phyloP scores from a whole-genome alignment of 257 asterid species.

The Solanum medicagineum region DNA sequence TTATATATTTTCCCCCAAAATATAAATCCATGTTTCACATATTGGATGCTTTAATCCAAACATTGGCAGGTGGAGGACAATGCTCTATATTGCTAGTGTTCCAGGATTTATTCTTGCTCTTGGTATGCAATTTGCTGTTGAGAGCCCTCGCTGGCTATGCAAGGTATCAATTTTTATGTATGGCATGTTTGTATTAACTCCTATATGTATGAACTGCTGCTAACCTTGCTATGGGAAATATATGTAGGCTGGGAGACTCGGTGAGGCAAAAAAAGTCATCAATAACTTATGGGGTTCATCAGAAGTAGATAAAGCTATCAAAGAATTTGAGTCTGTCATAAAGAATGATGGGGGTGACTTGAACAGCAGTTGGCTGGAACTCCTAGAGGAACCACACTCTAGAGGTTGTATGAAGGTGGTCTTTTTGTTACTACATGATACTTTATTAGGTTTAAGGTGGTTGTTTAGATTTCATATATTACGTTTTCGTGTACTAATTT shows the following conservation, averaged over 20 bases:
- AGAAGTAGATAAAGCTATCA: slow-evolving; percentile 50
- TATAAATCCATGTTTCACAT: not conserved
- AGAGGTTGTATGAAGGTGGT: slow-evolving; percentile 69
- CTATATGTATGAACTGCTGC: not conserved
- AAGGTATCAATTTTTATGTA: slow-evolving; percentile 34
- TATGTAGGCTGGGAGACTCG: slow-evolving; percentile 51
- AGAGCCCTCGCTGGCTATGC: slow-evolving; percentile 95
- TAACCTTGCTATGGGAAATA: not conserved
- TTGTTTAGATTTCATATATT: not conserved
- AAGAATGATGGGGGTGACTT: slow-evolving; percentile 56
- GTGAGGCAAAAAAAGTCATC: slow-evolving; percentile 59
- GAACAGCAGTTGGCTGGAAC: slow-evolving; percentile 78
- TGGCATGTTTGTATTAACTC: not conserved
- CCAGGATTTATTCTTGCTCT: slow-evolving; percentile 64
- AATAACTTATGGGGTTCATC: slow-evolving; percentile 58
- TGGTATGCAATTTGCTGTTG: slow-evolving; percentile 84
- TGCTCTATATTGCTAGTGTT: slow-evolving; percentile 52
- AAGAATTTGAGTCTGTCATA: slow-evolving; percentile 59
- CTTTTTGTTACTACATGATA: slow-evolving; percentile 4
- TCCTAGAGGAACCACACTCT: slow-evolving; percentile 72
- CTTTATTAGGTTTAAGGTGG: slow-evolving; percentile 2
- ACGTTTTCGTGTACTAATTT: not conserved
- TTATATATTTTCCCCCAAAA: not conserved
- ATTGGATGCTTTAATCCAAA: not conserved
- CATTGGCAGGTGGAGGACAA: slow-evolving; percentile 67